Evolutionary conservation across 352 stramenopile genomes (phyloP).

Genomic region (Phytopythium helicoides): DNA sequence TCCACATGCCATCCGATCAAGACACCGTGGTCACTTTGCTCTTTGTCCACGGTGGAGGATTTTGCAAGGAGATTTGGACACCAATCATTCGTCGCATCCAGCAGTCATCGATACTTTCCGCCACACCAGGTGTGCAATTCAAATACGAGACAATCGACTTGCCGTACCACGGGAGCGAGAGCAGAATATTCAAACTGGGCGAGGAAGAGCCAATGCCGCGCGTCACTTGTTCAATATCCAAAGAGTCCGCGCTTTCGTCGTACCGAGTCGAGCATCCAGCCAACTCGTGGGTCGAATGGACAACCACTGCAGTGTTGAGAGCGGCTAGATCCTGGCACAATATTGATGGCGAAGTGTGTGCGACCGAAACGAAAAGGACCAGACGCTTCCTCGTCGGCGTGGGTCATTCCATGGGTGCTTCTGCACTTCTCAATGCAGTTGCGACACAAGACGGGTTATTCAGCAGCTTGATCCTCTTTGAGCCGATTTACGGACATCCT

Average conservation of each 20-base stretch:
- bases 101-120: slow-evolving; percentile 15
- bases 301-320: no score
- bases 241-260: slow-evolving; percentile 5
- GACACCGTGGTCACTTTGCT: neutral
- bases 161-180: slow-evolving; percentile 36
- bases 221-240: neutral
- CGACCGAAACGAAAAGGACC: no score
- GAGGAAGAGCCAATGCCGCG: slow-evolving; percentile 12
- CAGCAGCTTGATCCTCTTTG: slow-evolving; percentile 42
- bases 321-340: no score
- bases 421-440: slow-evolving; percentile 27
- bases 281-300: slow-evolving; percentile 10
- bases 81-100: slow-evolving; percentile 27
- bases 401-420: slow-evolving; percentile 49
- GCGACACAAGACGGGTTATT: slow-evolving; percentile 20
- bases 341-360: no score
- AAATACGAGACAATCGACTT: slow-evolving; percentile 28
- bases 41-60: slow-evolving; percentile 30
- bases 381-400: slow-evolving; percentile 35
- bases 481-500: slow-evolving; percentile 33
- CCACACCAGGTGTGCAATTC: neutral
- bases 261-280: slow-evolving; percentile 36
- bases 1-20: no score
- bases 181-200: slow-evolving; percentile 29
- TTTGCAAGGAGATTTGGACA: slow-evolving; percentile 41